These are phyloP conservation scores for Penicillium paradoxum DNA, from an alignment of 495 filamentous ascomycete species.

Conservation along the genomic window DNA sequence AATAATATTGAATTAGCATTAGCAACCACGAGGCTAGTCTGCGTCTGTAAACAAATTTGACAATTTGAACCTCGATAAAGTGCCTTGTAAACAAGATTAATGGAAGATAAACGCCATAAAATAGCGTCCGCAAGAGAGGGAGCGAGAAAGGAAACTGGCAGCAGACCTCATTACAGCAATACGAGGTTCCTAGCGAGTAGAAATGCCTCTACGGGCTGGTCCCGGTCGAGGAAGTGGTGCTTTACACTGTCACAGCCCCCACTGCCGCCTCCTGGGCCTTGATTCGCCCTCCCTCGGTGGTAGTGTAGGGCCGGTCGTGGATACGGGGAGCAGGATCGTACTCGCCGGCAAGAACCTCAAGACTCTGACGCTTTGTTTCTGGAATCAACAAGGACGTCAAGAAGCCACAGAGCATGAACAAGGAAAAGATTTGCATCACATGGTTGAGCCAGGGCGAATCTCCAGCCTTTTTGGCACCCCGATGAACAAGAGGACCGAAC, in stretches of 20 bases:
- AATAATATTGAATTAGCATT: too few species aligned
- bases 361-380: conserved; percentile 69
- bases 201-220: neutral
- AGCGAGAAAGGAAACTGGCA: too few species aligned
- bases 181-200: neutral
- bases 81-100: too few species aligned
- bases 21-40: too few species aligned
- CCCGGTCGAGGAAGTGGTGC: neutral
- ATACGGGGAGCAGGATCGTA: neutral
- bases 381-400: conserved; percentile 63
- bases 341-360: conserved; percentile 19
- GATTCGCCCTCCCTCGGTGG: neutral
- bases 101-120: too few species aligned
- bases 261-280: neutral
- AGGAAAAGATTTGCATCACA: conserved; percentile 72
- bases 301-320: neutral
- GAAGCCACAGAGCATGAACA: conserved; percentile 72
- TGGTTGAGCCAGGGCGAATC: conserved; percentile 68
- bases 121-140: too few species aligned
- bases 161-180: neutral
- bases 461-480: conserved; percentile 32
- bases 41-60: too few species aligned
- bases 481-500: conserved; percentile 42
- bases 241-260: neutral
- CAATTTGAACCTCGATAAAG: too few species aligned